A percentile compares a stretch with the other conserved stretches of the same genome.
phyloP scores from a whole-genome alignment of 2,329 filamentous ascomycete genomes.

The Cercospora beticola region DNA sequence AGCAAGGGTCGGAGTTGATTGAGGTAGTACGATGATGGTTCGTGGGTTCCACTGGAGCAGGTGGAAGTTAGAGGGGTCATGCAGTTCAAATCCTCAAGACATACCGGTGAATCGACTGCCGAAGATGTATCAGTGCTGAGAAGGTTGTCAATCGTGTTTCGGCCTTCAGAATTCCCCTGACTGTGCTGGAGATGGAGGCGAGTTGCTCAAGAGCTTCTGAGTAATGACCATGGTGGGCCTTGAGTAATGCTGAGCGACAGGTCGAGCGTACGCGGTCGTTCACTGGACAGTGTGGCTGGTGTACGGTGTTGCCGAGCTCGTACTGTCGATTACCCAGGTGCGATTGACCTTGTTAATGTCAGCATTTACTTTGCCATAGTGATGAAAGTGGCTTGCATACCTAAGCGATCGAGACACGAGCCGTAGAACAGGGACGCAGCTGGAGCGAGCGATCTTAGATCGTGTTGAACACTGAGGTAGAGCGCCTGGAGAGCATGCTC shows the following conservation, averaged over 20 bases:
- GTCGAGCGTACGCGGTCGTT: constrained; percentile 77
- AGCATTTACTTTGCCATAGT: background rate
- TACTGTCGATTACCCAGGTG: constrained; percentile 62
- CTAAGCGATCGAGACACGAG: constrained; percentile 74
- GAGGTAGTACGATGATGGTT: constrained; percentile 58
- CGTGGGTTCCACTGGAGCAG: constrained; percentile 53
- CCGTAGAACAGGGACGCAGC: constrained; percentile 71
- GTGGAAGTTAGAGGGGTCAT: background rate
- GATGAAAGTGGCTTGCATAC: constrained; percentile 41
- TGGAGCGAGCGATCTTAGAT: constrained; percentile 70
- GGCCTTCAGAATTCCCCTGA: constrained; percentile 71
- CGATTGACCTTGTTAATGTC: constrained; percentile 46
- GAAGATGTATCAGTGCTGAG: constrained; percentile 64
- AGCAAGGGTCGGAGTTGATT: constrained; percentile 54
- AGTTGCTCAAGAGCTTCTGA: constrained; percentile 64
- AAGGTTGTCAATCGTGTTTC: constrained; percentile 72
- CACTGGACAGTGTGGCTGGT: constrained; percentile 62
- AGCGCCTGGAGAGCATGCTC: constrained; percentile 81
- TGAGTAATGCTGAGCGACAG: constrained; percentile 67
- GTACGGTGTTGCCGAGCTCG: constrained; percentile 74
- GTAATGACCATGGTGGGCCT: constrained; percentile 68
- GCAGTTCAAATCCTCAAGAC: background rate
- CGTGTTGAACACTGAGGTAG: constrained; percentile 75
- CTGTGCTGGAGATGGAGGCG: constrained; percentile 59
- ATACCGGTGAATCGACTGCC: constrained; percentile 58